phyloP scores from a whole-genome alignment of 1,284 basidiomycete species.

The Thelephora terrestris region DNA sequence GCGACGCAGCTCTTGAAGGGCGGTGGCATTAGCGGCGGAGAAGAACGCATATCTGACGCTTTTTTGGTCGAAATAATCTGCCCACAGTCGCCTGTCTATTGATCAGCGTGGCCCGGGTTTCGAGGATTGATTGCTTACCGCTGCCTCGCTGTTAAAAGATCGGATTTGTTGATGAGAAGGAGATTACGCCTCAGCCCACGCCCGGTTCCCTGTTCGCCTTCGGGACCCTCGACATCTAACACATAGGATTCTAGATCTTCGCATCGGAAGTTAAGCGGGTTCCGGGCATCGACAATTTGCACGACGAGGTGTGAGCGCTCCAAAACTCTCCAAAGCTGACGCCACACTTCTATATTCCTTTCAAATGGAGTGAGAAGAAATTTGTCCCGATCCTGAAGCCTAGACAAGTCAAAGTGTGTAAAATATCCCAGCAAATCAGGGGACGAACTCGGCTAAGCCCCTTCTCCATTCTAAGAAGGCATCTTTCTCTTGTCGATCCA shows the following conservation, averaged over 20 bases:
- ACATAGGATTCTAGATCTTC: constrained; percentile 90
- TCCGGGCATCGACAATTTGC: constrained; percentile 93
- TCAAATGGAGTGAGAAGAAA: constrained; percentile 92
- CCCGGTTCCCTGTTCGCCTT: constrained; percentile 71
- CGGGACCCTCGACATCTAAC: constrained; percentile 63
- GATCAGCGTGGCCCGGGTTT: neutral
- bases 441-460: constrained; percentile 74
- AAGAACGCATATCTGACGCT: constrained; percentile 89
- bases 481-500: constrained; percentile 83
- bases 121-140: constrained; percentile 37
- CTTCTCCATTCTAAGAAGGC: constrained; percentile 88
- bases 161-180: constrained; percentile 94
- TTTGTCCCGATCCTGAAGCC: constrained; percentile 70
- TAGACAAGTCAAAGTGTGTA: constrained; percentile 19
- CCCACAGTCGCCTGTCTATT: constrained; percentile 60
- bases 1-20: constrained; percentile 64
- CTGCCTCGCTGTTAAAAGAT: constrained; percentile 83
- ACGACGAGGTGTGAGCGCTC: constrained; percentile 91
- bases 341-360: constrained; percentile 93
- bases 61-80: constrained; percentile 85
- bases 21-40: constrained; percentile 86
- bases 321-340: constrained; percentile 91
- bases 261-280: constrained; percentile 85
- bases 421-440: constrained; percentile 4
- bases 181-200: constrained; percentile 67